These are phyloP conservation scores for Malus hybrid DNA, from an alignment of 331 rosid genomes.

Conservation along the genomic window DNA sequence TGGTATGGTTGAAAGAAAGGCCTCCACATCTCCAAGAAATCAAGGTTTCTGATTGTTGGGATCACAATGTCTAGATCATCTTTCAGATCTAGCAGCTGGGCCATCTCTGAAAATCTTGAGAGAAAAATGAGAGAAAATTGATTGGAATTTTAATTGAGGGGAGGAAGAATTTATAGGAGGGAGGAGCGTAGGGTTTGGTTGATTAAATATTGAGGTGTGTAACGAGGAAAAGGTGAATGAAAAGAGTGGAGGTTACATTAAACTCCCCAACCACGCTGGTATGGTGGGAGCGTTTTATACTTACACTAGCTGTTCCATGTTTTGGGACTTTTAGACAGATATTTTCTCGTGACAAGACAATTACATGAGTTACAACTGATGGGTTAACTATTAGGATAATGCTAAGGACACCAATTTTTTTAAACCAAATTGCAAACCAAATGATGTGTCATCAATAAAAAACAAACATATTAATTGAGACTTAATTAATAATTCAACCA, in stretches of 20 bases:
- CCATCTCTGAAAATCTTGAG: not conserved
- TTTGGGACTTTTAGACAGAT: not conserved
- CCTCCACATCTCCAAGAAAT: conserved; percentile 14
- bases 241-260: not conserved
- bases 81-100: not conserved
- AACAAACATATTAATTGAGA: too few relatives aligned
- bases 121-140: not conserved
- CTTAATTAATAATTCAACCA: too few relatives aligned
- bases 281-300: not conserved
- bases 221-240: conserved; percentile 1
- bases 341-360: not conserved
- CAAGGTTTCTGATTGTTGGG: conserved; percentile 9
- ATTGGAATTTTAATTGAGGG: not conserved
- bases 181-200: conserved; percentile 10
- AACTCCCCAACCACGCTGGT: not conserved
- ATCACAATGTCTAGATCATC: conserved; percentile 13
- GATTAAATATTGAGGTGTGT: not conserved
- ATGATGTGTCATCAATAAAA: too few relatives aligned
- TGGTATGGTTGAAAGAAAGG: conserved; percentile 11
- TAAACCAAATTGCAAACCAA: too few relatives aligned
- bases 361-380: not conserved
- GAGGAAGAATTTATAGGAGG: not conserved
- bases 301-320: not conserved
- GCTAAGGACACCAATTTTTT: too few relatives aligned
- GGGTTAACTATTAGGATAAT: not conserved